phyloP scores from a whole-genome alignment of 345 rosid genomes.

The Salix purpurea region DNA sequence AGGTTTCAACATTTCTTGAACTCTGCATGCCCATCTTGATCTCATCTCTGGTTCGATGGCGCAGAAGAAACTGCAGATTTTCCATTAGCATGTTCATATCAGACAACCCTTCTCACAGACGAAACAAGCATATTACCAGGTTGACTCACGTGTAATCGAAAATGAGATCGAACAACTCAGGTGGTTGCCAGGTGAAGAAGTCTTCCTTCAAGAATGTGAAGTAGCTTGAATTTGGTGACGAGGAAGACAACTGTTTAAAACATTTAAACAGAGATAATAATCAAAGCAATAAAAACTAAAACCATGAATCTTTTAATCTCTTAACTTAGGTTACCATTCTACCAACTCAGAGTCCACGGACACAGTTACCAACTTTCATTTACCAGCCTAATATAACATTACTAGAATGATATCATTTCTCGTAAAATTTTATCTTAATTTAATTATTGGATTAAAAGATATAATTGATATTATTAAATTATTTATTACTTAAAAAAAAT shows the following conservation, averaged over 20 bases:
- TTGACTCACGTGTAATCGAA: slow-evolving; percentile 74
- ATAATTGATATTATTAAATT: no score
- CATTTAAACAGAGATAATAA: not conserved
- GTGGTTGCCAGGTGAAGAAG: slow-evolving; percentile 76
- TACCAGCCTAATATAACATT: no score
- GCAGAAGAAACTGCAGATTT: slow-evolving; percentile 66
- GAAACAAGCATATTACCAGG: not conserved
- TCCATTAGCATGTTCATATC: not conserved
- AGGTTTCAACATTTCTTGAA: slow-evolving; percentile 53
- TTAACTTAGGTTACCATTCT: no score
- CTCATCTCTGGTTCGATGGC: slow-evolving; percentile 70
- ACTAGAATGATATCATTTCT: no score
- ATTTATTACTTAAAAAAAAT: no score
- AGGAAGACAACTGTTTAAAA: slow-evolving; percentile 50
- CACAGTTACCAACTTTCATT: no score
- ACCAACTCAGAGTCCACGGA: not conserved
- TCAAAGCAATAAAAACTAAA: no score
- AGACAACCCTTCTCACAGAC: not conserved
- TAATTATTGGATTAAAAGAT: no score
- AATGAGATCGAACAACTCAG: slow-evolving; percentile 62
- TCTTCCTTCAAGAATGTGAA: slow-evolving; percentile 54
- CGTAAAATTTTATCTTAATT: no score
- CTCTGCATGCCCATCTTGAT: slow-evolving; percentile 55
- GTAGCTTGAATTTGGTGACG: slow-evolving; percentile 44
- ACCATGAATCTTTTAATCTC: no score